These are phyloP conservation scores for Asparagopsis taxiformis DNA, from an alignment of 31 red algal genomes.

Conservation along the genomic window DNA sequence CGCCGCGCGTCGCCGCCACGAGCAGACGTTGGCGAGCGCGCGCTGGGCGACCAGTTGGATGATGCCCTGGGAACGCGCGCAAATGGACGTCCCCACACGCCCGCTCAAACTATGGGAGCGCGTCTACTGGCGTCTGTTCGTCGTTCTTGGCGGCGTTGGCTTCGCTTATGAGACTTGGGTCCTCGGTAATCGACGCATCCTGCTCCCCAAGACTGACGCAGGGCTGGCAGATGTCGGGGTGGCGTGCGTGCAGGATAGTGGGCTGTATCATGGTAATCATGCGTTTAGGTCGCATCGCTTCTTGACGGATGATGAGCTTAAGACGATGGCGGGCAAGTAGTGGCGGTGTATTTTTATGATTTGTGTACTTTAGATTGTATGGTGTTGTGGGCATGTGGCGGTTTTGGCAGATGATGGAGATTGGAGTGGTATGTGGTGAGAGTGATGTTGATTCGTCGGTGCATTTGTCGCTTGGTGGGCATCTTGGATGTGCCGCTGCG, in stretches of 20 bases:
- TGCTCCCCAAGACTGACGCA: neutral
- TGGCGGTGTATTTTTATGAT: neutral
- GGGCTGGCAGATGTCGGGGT: neutral
- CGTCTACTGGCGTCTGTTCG: conserved; percentile 50
- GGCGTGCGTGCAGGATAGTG: conserved; percentile 2
- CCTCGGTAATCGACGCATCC: conserved; percentile 24
- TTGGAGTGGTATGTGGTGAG: neutral
- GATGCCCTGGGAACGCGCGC: conserved; percentile 56
- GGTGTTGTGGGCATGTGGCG: neutral
- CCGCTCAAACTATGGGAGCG: conserved; percentile 45
- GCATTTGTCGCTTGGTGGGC: no score
- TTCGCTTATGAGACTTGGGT: conserved; percentile 57
- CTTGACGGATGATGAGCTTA: conserved; percentile 17
- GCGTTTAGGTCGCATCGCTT: conserved; percentile 9
- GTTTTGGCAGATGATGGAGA: no score
- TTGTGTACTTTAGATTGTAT: neutral
- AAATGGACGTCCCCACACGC: conserved; percentile 37
- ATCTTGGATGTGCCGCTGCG: no score
- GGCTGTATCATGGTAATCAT: conserved; percentile 7
- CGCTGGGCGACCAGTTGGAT: conserved; percentile 46
- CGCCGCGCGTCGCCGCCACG: conserved; percentile 1
- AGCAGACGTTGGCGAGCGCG: conserved; percentile 5
- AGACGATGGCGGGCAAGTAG: neutral
- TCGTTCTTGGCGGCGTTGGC: conserved; percentile 37
- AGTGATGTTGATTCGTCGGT: no score